Percentiles rank a stretch among this genome's conserved stretches.
These are phyloP conservation scores for Diplogelasinospora grovesii DNA, from an alignment of 495 filamentous ascomycete genomes.

Conservation along the genomic window DNA sequence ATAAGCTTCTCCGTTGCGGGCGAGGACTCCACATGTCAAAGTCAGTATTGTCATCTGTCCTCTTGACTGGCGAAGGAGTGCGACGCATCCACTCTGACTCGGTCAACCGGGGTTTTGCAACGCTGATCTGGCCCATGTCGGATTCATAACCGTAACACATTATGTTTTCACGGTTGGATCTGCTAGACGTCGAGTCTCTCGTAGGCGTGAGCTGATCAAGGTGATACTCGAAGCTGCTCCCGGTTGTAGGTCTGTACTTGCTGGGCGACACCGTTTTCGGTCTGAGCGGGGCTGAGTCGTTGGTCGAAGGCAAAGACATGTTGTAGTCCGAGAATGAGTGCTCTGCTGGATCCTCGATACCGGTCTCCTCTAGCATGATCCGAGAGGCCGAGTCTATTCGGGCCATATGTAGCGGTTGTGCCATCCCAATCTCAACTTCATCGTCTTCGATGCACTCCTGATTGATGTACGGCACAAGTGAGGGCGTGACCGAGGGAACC, in stretches of 20 bases:
- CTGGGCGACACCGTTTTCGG: conserved; percentile 19
- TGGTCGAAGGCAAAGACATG: conserved; percentile 20
- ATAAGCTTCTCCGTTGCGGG: no score
- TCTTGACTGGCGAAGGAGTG: conserved; percentile 26
- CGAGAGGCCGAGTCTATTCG: neutral
- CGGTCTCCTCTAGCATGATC: neutral
- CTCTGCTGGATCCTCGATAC: conserved; percentile 8
- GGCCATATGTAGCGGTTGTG: conserved; percentile 16
- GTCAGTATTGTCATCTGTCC: neutral
- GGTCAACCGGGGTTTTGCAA: conserved; percentile 17
- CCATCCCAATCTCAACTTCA: conserved; percentile 27
- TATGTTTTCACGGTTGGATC: no score
- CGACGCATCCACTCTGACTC: conserved; percentile 37
- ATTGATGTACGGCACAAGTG: conserved; percentile 32
- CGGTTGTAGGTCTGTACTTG: conserved; percentile 28
- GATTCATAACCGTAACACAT: no score
- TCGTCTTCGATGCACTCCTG: conserved; percentile 33
- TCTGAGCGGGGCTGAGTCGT: conserved; percentile 11
- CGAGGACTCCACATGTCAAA: conserved; percentile 16
- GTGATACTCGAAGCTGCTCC: conserved; percentile 28
- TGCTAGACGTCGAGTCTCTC: conserved; percentile 3
- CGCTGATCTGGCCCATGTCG: conserved; percentile 5
- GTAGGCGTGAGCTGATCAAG: conserved; percentile 22
- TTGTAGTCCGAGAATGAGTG: conserved; percentile 30
- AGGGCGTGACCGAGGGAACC: conserved; percentile 33